These are phyloP conservation scores for Salicornia ramosissima DNA, from an alignment of 148 eudicot genomes.

Conservation along the genomic window DNA sequence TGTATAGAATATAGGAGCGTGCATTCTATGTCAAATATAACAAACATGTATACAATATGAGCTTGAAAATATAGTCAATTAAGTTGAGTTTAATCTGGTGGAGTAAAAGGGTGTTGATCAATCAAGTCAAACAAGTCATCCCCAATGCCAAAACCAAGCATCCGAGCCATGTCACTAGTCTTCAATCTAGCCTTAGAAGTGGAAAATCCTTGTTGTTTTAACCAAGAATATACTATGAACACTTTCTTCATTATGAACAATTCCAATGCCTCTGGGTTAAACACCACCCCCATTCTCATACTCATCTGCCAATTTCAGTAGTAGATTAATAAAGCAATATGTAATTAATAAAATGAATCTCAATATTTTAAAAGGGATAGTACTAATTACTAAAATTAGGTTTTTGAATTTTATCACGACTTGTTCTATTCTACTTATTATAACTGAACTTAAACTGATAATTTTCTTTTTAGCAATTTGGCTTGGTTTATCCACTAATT, in stretches of 20 bases:
- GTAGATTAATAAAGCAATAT: neutral
- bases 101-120: slow-evolving; percentile 33
- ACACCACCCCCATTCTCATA: slow-evolving; percentile 72
- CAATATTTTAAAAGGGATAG: too few relatives aligned
- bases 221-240: slow-evolving; percentile 69
- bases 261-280: slow-evolving; percentile 84
- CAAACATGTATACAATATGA: neutral
- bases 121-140: slow-evolving; percentile 70
- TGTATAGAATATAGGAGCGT: too few relatives aligned
- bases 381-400: too few relatives aligned
- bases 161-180: slow-evolving; percentile 75
- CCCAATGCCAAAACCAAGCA: slow-evolving; percentile 88
- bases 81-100: neutral
- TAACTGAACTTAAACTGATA: too few relatives aligned
- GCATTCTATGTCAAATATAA: neutral
- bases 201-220: slow-evolving; percentile 48
- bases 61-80: neutral
- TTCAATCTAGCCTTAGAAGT: slow-evolving; percentile 63
- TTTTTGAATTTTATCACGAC: too few relatives aligned
- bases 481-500: too few relatives aligned
- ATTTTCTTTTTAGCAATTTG: too few relatives aligned
- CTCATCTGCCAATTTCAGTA: slow-evolving; percentile 53
- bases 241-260: slow-evolving; percentile 70
- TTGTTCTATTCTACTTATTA: too few relatives aligned
- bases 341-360: too few relatives aligned